Evolutionary conservation across 202 grass and related monocot species (phyloP).

Genomic region (Zizania palustris): DNA sequence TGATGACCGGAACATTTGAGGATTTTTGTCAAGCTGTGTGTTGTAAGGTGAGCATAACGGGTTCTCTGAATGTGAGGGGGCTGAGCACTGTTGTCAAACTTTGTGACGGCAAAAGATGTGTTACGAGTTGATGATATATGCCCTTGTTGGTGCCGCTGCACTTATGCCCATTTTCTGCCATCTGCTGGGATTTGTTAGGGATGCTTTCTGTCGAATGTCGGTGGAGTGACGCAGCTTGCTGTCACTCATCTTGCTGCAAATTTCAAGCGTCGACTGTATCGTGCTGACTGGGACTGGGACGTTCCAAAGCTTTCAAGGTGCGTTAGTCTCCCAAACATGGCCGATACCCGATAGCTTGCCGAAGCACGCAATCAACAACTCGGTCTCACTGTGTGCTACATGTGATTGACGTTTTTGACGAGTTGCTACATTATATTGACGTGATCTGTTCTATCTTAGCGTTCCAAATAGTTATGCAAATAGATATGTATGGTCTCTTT

Average conservation of each 20-base stretch:
- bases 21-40: neutral
- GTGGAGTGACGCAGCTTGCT: neutral
- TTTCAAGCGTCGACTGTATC: neutral
- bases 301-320: slow-evolving; percentile 7
- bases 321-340: neutral
- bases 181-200: slow-evolving; percentile 12
- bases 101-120: no score
- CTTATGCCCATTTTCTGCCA: neutral
- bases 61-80: neutral
- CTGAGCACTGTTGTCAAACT: neutral
- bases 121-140: neutral
- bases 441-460: neutral
- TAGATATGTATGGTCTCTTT: no score
- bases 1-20: slow-evolving; percentile 33
- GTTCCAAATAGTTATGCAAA: no score
- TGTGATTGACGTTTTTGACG: no score
- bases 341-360: neutral
- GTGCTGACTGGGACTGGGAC: no score
- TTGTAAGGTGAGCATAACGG: neutral
- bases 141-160: slow-evolving; percentile 11
- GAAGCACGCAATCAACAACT: no score
- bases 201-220: slow-evolving; percentile 14
- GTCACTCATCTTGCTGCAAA: no score
- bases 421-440: no score
- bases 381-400: neutral